Evolutionary conservation across 495 filamentous ascomycete species (phyloP).

Genomic region (Aspergillus carlsbadensis): DNA sequence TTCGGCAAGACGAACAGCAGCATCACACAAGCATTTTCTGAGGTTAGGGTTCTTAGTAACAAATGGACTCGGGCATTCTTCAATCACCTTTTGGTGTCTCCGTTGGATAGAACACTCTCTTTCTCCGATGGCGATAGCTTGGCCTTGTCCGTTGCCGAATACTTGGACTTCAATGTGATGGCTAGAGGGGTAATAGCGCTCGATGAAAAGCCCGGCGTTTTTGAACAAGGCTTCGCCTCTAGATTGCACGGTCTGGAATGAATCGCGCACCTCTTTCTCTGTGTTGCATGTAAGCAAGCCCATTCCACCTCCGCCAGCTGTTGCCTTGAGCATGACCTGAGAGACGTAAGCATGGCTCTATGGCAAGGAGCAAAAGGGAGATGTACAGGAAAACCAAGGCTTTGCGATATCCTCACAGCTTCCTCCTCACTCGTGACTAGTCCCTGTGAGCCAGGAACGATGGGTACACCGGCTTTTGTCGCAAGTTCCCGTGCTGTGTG

Average conservation of each 20-base stretch:
- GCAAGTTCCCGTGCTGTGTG: constrained; percentile 54
- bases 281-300: constrained; percentile 44
- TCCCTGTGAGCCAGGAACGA: constrained; percentile 52
- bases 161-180: constrained; percentile 50
- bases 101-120: constrained; percentile 49
- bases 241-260: constrained; percentile 35
- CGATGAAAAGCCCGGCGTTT: constrained; percentile 47
- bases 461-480: constrained; percentile 49
- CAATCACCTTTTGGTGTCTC: constrained; percentile 58
- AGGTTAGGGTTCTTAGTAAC: constrained; percentile 42
- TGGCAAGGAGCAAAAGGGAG: neutral
- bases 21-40: constrained; percentile 47
- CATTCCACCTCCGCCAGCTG: constrained; percentile 59
- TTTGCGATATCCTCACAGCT: constrained; percentile 38
- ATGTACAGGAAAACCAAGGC: constrained; percentile 46
- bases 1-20: constrained; percentile 49
- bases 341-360: neutral
- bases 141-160: constrained; percentile 43
- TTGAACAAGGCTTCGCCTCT: constrained; percentile 43
- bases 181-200: constrained; percentile 40
- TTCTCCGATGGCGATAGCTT: constrained; percentile 43
- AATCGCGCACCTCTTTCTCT: constrained; percentile 36
- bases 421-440: constrained; percentile 46
- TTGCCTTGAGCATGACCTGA: constrained; percentile 56
- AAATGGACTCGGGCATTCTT: constrained; percentile 53